Evolutionary conservation across 306 rosid species (phyloP).

Genomic region (Vicia faba): DNA sequence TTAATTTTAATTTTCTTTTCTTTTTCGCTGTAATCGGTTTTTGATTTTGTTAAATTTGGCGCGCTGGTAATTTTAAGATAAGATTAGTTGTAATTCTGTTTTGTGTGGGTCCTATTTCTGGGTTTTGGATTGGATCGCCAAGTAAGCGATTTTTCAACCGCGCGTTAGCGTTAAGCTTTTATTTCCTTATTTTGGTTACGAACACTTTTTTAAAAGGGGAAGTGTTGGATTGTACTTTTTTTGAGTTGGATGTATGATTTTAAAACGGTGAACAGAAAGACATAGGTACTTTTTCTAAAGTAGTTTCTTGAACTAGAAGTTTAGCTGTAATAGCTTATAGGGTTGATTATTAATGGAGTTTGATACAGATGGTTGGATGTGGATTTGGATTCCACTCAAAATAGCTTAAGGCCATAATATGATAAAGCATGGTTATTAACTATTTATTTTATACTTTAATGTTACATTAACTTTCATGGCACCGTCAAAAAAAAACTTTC

Average conservation of each 20-base stretch:
- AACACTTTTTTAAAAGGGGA: background rate
- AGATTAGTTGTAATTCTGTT: background rate
- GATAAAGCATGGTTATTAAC: too few relatives aligned
- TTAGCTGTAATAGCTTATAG: background rate
- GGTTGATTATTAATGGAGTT: background rate
- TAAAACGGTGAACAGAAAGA: background rate
- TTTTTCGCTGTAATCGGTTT: background rate
- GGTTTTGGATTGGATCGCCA: slow-evolving; percentile 35
- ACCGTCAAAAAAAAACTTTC: too few relatives aligned
- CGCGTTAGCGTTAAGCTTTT: background rate
- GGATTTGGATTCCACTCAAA: background rate
- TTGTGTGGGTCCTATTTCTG: slow-evolving; percentile 7
- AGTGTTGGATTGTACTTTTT: background rate
- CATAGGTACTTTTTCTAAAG: background rate
- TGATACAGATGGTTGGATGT: background rate
- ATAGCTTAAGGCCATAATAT: background rate
- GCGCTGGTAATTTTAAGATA: slow-evolving; percentile 14
- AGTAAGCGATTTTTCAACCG: slow-evolving; percentile 20
- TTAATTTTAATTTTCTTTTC: too few relatives aligned
- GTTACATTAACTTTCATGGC: too few relatives aligned
- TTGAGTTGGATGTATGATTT: background rate
- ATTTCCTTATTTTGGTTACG: background rate
- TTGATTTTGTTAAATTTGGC: slow-evolving; percentile 35
- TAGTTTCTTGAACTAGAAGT: background rate
- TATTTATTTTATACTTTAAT: too few relatives aligned